A percentile compares a stretch with the other conserved stretches of the same genome.
These are phyloP conservation scores for Sutorius australiensis DNA, from an alignment of 768 basidiomycete genomes.

Conservation along the genomic window DNA sequence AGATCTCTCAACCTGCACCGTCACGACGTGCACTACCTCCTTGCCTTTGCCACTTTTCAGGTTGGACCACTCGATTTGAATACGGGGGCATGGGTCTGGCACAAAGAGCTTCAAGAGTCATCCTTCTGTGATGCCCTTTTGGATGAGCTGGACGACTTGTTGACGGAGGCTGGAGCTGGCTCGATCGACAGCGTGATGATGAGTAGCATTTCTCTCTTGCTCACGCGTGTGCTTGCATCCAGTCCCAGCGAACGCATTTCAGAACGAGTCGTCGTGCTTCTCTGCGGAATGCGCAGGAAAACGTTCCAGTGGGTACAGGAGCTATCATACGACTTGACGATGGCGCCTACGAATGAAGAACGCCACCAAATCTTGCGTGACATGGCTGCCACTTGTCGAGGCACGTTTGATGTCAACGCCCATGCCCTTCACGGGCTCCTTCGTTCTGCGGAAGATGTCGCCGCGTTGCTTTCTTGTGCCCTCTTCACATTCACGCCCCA, in stretches of 20 bases:
- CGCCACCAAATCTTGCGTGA: not conserved
- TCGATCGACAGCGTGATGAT: constrained; percentile 26
- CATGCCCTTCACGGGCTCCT: constrained; percentile 3
- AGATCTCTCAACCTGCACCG: not conserved
- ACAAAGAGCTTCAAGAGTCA: not conserved
- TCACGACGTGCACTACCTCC: not conserved
- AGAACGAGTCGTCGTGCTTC: not conserved
- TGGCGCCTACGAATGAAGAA: not conserved
- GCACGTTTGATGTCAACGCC: not conserved
- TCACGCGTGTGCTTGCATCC: not conserved
- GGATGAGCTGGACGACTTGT: not conserved
- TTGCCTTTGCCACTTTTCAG: not conserved
- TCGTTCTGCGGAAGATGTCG: constrained; percentile 11
- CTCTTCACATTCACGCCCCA: constrained; percentile 19
- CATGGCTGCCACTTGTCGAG: not conserved
- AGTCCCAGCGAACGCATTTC: not conserved
- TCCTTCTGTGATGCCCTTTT: not conserved
- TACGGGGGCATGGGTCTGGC: not conserved
- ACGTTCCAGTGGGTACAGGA: not conserved
- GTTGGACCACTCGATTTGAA: constrained; percentile 25
- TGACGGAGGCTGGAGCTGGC: not conserved
- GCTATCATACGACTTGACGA: not conserved
- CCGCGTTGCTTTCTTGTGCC: constrained; percentile 18
- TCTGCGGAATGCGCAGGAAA: not conserved
- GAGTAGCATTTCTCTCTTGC: constrained; percentile 22